Conservation (phyloP, 768 basidiomycete genomes). For the Boletus sp. region DNA sequence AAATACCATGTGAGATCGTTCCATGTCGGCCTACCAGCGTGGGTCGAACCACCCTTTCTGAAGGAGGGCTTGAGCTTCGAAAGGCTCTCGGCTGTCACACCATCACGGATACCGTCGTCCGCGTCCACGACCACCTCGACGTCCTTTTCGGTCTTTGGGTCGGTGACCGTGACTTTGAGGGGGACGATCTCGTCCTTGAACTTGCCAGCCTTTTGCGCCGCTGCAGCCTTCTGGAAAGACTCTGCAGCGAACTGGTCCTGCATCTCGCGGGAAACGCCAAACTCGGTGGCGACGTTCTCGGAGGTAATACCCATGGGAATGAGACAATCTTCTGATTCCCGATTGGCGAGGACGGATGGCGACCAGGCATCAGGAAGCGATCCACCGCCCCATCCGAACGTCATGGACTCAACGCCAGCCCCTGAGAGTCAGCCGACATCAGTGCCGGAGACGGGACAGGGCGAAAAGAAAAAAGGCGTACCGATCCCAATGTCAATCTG, state of each 20-base stretch:
- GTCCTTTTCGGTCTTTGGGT: slow-evolving; percentile 72
- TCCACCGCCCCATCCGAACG: slow-evolving; percentile 62
- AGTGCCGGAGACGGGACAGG: not conserved
- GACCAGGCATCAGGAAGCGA: slow-evolving; percentile 58
- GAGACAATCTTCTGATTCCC: slow-evolving; percentile 76
- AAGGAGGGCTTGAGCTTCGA: slow-evolving; percentile 87
- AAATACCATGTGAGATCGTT: not conserved
- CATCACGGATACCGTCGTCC: slow-evolving; percentile 86
- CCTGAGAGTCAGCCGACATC: slow-evolving; percentile 38
- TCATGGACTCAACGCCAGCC: slow-evolving; percentile 91
- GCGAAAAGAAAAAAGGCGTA: too few relatives aligned
- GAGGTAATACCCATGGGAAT: slow-evolving; percentile 92
- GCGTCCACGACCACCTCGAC: slow-evolving; percentile 64
- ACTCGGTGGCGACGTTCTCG: slow-evolving; percentile 87
- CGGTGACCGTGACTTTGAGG: slow-evolving; percentile 62
- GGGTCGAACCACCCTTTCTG: slow-evolving; percentile 67
- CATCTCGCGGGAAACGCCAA: slow-evolving; percentile 62
- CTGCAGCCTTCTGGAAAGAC: slow-evolving; percentile 82
- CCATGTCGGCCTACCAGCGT: slow-evolving; percentile 49
- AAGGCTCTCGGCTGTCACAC: slow-evolving; percentile 75
- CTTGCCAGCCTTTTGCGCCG: slow-evolving; percentile 74
- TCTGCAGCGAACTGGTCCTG: slow-evolving; percentile 84
- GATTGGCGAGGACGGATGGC: slow-evolving; percentile 58
- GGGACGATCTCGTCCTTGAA: slow-evolving; percentile 86
- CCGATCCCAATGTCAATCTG: slow-evolving; percentile 91